Evolutionary conservation across 192 early-diverging fungal species (phyloP).

Genomic region (Podila clonocystis): DNA sequence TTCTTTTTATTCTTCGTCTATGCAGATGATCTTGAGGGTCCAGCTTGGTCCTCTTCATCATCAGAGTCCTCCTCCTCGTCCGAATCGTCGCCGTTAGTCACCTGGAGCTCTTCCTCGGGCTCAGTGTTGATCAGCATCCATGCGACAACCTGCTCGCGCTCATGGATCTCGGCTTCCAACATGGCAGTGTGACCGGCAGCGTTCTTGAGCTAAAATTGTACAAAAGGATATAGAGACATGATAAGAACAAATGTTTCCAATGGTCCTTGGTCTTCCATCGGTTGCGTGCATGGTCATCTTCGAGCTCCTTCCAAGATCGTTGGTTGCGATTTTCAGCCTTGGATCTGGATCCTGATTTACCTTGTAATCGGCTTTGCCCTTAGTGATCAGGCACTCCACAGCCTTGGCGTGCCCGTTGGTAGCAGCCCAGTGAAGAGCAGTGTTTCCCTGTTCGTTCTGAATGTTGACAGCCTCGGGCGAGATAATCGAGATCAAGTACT

Average conservation of each 20-base stretch:
- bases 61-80: constrained; percentile 20
- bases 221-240: background rate
- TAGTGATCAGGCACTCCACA: constrained; percentile 67
- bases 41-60: constrained; percentile 22
- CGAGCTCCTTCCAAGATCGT: background rate
- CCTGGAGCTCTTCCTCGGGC: constrained; percentile 53
- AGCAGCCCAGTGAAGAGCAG: constrained; percentile 88
- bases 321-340: too few relatives aligned
- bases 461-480: constrained; percentile 55
- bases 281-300: background rate
- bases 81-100: constrained; percentile 52
- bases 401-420: constrained; percentile 80
- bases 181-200: constrained; percentile 55
- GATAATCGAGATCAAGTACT: constrained; percentile 56
- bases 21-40: background rate
- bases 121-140: constrained; percentile 62
- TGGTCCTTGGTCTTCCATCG: background rate
- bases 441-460: constrained; percentile 71
- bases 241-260: background rate
- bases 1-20: constrained; percentile 14
- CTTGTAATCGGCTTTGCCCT: constrained; percentile 70
- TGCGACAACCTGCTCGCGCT: constrained; percentile 61
- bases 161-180: constrained; percentile 58
- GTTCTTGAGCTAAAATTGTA: constrained; percentile 57
- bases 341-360: constrained; percentile 22